phyloP scores from a whole-genome alignment of 768 basidiomycete genomes.

The Lanmaoa rubissima region DNA sequence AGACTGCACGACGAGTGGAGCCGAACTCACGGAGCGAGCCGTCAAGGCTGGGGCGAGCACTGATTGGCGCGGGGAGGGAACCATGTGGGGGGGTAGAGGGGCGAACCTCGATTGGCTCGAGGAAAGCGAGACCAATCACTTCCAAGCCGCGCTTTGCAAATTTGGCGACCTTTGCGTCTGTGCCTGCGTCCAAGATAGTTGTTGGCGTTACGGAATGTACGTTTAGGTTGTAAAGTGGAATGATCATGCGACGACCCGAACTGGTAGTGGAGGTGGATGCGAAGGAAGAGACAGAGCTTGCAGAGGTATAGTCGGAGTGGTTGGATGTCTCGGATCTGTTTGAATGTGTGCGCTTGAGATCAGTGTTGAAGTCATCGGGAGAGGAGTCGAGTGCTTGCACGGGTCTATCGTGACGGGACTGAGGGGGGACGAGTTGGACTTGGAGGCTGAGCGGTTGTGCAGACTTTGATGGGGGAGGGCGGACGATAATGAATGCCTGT shows the following conservation, averaged over 20 bases:
- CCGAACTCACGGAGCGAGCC: slow-evolving; percentile 23
- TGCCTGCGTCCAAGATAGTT: slow-evolving; percentile 83
- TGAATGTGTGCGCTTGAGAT: slow-evolving; percentile 34
- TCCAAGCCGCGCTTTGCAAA: slow-evolving; percentile 74
- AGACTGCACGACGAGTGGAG: slow-evolving; percentile 8
- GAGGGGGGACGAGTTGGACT: slow-evolving; percentile 79
- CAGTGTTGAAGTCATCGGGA: slow-evolving; percentile 28
- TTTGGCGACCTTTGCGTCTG: slow-evolving; percentile 80
- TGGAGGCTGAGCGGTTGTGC: slow-evolving; percentile 89
- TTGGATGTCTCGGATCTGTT: slow-evolving; percentile 50
- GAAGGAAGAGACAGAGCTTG: slow-evolving; percentile 39
- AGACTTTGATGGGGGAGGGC: slow-evolving; percentile 82
- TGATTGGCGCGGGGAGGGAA: slow-evolving; percentile 10
- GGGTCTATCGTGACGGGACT: slow-evolving; percentile 41
- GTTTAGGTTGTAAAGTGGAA: slow-evolving; percentile 83
- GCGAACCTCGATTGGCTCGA: slow-evolving; percentile 82
- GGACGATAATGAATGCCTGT: slow-evolving; percentile 89
- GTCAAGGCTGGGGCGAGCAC: slow-evolving; percentile 33
- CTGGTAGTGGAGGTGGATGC: slow-evolving; percentile 43
- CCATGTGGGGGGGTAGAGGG: slow-evolving; percentile 14
- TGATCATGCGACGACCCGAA: slow-evolving; percentile 66
- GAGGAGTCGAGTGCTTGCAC: slow-evolving; percentile 47
- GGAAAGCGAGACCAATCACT: slow-evolving; percentile 69
- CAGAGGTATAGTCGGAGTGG: slow-evolving; percentile 51
- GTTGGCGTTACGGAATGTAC: slow-evolving; percentile 89